Evolutionary conservation across 257 asterid genomes (phyloP), one percentile per base, ranked within the genome.

Genomic region (Handroanthus guayacan): DNA sequence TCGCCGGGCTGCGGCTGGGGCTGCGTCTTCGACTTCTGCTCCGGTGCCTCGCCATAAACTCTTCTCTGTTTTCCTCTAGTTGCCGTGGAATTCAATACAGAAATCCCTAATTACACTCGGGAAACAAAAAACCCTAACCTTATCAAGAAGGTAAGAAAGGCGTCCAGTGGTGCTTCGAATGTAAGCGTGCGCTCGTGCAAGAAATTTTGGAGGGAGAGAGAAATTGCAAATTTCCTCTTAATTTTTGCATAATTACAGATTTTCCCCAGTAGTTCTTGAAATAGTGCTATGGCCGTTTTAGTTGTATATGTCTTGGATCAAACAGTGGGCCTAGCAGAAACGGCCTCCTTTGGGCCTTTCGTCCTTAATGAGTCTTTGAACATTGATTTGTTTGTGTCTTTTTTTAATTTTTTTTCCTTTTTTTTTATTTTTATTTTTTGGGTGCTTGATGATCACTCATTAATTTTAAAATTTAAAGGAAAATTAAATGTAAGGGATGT

Each of bases 1-100:
- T 86, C 44, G 39, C 84, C 2, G 95, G 96, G 81, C 96, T 90
- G 44, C 82, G 84, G 80, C 94, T 90, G 11, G 95, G 87, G 71
- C 93, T 85, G 37, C 84, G 78, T 71, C 92, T 85, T 0, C 87
- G 80, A 64, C 87, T 78, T 3, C 89, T 78, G 83, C 95, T 89
- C 17, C 90, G 87, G 86, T 87, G 73, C 84, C 96, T 84, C 48
- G 87, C 92, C 90, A 82, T 87, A 14, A 17, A 17, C 60, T 34
- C 14, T 16, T 61, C 14, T 60, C 37, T 37, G 41, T 61, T 38
- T 5, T 16, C 39, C 75, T 63, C 69, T 54, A 10, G 38, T 63
- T n/a, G 10, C 51, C 3, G 44, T 12, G 48, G 55, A 39, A 17
- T 71, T 60, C 69, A 44, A 36, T 9, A 11, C 2, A 31, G 10